Conservation (phyloP, 202 grass and related monocot species). For the Panicum hallii region DNA sequence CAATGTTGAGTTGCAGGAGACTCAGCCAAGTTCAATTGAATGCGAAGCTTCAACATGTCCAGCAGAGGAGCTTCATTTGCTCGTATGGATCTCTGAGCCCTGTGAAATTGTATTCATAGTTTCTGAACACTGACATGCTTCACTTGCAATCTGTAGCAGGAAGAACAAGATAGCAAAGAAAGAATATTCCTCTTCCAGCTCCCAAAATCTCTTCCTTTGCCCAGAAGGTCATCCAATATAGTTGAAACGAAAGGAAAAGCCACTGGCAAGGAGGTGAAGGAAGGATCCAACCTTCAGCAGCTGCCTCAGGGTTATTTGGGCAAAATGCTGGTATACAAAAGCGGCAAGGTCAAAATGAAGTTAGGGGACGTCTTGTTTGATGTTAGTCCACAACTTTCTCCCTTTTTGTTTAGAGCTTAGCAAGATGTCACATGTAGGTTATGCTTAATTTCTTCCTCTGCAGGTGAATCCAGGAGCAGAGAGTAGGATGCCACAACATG, state of each 20-base stretch:
- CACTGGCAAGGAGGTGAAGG: conserved; percentile 45
- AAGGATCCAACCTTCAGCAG: conserved; percentile 63
- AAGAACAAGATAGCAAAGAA: conserved; percentile 50
- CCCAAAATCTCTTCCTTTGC: conserved; percentile 65
- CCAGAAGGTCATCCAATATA: conserved; percentile 41
- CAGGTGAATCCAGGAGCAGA: conserved; percentile 68
- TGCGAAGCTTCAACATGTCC: conserved; percentile 54
- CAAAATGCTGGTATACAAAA: conserved; percentile 80
- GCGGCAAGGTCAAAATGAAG: conserved; percentile 78
- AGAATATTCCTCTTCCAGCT: conserved; percentile 78
- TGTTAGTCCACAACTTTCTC: conserved; percentile 50
- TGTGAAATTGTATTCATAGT: conserved; percentile 18
- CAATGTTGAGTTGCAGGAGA: conserved; percentile 44
- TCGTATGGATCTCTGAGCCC: conserved; percentile 45
- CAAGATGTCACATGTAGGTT: not conserved
- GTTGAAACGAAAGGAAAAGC: conserved; percentile 55
- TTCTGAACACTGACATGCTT: not conserved
- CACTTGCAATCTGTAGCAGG: conserved; percentile 40
- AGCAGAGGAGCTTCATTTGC: conserved; percentile 69
- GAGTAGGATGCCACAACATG: conserved; percentile 53
- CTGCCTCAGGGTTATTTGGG: conserved; percentile 65
- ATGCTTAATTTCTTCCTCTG: conserved; percentile 24
- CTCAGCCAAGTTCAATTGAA: conserved; percentile 65
- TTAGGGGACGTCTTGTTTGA: conserved; percentile 68
- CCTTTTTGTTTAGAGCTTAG: not conserved